Conservation (phyloP, 148 eudicot species). For the Cornus kousa region DNA sequence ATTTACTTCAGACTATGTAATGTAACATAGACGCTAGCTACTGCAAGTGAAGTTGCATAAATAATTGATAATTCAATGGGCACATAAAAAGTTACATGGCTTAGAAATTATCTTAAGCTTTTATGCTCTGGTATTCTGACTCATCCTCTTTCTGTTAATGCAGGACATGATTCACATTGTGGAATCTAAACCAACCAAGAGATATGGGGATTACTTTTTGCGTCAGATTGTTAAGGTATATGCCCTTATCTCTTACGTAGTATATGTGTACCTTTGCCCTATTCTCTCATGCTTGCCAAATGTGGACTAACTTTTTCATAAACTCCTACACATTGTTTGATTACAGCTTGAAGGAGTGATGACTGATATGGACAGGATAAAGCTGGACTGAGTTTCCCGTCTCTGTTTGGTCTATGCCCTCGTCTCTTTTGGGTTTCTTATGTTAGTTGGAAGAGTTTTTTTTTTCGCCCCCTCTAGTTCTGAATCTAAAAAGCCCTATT, state of each 20-base stretch:
- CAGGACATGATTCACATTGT: constrained; percentile 78
- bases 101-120: background rate
- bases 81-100: background rate
- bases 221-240: constrained; percentile 89
- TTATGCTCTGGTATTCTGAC: background rate
- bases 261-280: background rate
- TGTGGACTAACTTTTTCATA: background rate
- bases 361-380: constrained; percentile 74
- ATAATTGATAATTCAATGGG: background rate
- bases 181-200: constrained; percentile 71
- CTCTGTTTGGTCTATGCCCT: background rate
- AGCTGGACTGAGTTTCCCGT: constrained; percentile 49
- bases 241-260: background rate
- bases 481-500: too few species aligned
- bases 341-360: constrained; percentile 92
- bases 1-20: background rate
- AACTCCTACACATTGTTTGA: background rate
- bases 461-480: background rate
- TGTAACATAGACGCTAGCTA: background rate
- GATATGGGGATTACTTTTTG: constrained; percentile 84
- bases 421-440: background rate
- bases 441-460: background rate
- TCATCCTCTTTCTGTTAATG: constrained; percentile 12
- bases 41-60: background rate
- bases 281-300: background rate